Evolutionary conservation across 1,284 basidiomycete genomes (phyloP).

Genomic region (Leccinum proliferum): DNA sequence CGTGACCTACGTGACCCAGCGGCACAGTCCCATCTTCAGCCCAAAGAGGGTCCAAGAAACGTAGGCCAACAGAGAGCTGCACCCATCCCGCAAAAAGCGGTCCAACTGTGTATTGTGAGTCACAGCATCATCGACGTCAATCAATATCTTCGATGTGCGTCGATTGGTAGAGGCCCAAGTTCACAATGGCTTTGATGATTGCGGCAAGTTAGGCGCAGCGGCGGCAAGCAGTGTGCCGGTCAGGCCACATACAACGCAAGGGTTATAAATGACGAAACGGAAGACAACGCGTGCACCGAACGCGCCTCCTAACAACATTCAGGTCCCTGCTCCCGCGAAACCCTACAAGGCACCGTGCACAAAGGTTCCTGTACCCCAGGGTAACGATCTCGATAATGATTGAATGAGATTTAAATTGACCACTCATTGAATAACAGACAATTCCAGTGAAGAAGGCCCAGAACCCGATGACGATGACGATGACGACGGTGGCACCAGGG

Average conservation of each 20-base stretch:
- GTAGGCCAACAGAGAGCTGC: conserved; percentile 13
- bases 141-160: conserved; percentile 23
- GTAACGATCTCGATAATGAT: conserved; percentile 17
- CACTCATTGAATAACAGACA: conserved; percentile 11
- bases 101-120: conserved; percentile 26
- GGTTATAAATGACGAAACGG: conserved; percentile 15
- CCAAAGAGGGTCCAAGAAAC: conserved; percentile 12
- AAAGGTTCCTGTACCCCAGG: conserved; percentile 17
- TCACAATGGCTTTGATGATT: conserved; percentile 28
- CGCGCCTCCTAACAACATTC: conserved; percentile 7
- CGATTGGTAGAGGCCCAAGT: conserved; percentile 31
- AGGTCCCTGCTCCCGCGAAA: conserved; percentile 6
- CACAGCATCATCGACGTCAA: conserved; percentile 14
- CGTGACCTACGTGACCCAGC: conserved; percentile 6
- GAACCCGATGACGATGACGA: conserved; percentile 13
- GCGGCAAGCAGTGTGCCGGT: conserved; percentile 15
- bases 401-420: conserved; percentile 11
- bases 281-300: conserved; percentile 11
- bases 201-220: conserved; percentile 29
- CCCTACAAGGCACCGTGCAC: conserved; percentile 9
- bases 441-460: conserved; percentile 7
- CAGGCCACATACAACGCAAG: conserved; percentile 14
- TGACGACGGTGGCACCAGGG: not conserved
- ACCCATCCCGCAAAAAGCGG: conserved; percentile 14
- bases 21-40: conserved; percentile 10